Percentiles rank a stretch among this genome's conserved stretches.
phyloP scores from a whole-genome alignment of 192 early-diverging fungal genomes.

The Dissophora ornata region DNA sequence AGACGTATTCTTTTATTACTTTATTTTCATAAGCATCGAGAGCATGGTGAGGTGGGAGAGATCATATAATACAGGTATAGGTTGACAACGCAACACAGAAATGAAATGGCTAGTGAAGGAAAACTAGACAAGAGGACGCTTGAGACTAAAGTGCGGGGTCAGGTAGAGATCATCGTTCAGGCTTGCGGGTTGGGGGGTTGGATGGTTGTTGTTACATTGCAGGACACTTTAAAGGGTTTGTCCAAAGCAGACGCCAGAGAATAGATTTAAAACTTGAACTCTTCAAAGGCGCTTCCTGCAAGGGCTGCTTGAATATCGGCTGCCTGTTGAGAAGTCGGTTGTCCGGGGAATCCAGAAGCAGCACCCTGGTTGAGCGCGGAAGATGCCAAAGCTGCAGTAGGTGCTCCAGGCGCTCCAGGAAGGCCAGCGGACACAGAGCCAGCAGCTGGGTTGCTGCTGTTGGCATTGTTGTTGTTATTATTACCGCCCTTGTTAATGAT shows the following conservation, averaged over 20 bases:
- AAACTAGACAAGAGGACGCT: no score
- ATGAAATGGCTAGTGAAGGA: no score
- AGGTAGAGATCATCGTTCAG: no score
- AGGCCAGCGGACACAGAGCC: not conserved
- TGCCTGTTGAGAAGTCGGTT: conserved; percentile 36
- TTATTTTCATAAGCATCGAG: not conserved
- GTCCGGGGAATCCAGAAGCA: conserved; percentile 13
- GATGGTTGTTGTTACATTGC: conserved; percentile 2
- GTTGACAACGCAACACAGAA: not conserved
- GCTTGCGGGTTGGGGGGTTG: not conserved
- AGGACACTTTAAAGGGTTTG: no score
- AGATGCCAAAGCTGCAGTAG: conserved; percentile 11
- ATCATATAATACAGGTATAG: conserved; percentile 36
- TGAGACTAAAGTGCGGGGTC: no score
- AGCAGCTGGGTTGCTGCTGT: not conserved
- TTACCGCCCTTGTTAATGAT: conserved; percentile 79
- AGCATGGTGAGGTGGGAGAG: not conserved
- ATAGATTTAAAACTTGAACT: conserved; percentile 48
- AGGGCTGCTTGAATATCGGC: conserved; percentile 46
- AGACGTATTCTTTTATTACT: no score
- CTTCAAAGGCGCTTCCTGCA: conserved; percentile 47
- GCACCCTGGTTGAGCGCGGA: not conserved
- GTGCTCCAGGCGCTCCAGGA: conserved; percentile 28
- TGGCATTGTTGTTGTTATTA: conserved; percentile 23
- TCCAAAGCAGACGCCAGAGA: not conserved